Percentiles rank a stretch among this genome's conserved stretches.
phyloP scores from a whole-genome alignment of 768 basidiomycete genomes.

The Mycena amicta region DNA sequence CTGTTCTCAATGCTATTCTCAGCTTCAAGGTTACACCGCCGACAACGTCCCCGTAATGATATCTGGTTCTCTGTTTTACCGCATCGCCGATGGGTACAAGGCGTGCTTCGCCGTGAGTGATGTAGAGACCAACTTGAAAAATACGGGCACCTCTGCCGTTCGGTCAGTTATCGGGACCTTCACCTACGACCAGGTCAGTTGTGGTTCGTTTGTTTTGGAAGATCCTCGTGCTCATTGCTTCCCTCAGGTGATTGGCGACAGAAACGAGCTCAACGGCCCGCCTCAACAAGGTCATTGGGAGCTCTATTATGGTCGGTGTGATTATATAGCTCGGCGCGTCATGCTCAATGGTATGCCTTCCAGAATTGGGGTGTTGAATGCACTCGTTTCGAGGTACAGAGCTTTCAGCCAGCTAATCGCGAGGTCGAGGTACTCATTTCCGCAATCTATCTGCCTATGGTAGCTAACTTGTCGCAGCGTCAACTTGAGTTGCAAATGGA shows the following conservation, averaged over 20 bases:
- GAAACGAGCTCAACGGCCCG: slow-evolving; percentile 56
- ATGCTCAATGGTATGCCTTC: neutral
- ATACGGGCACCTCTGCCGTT: slow-evolving; percentile 57
- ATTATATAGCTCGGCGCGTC: neutral
- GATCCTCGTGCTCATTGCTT: neutral
- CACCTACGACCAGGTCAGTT: slow-evolving; percentile 45
- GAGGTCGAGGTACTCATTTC: slow-evolving; percentile 50
- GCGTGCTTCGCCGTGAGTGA: slow-evolving; percentile 56
- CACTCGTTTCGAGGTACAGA: slow-evolving; percentile 60
- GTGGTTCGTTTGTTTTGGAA: neutral
- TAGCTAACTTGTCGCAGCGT: slow-evolving; percentile 32
- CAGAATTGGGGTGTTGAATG: slow-evolving; percentile 62
- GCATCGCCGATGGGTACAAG: slow-evolving; percentile 53
- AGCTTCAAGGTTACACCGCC: slow-evolving; percentile 38
- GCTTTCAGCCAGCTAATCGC: slow-evolving; percentile 61
- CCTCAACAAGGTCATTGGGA: slow-evolving; percentile 51
- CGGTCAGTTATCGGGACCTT: slow-evolving; percentile 57
- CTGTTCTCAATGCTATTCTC: neutral
- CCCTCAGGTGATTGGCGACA: slow-evolving; percentile 54
- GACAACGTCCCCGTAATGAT: slow-evolving; percentile 51
- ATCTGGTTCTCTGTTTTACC: slow-evolving; percentile 58
- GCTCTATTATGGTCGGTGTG: slow-evolving; percentile 43
- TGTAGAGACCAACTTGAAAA: slow-evolving; percentile 50
- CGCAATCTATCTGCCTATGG: neutral
- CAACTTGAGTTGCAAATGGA: slow-evolving; percentile 65